A percentile compares a stretch with the other conserved stretches of the same genome.
These are phyloP conservation scores for Cydonia oblonga DNA, from an alignment of 331 rosid genomes.

Conservation along the genomic window DNA sequence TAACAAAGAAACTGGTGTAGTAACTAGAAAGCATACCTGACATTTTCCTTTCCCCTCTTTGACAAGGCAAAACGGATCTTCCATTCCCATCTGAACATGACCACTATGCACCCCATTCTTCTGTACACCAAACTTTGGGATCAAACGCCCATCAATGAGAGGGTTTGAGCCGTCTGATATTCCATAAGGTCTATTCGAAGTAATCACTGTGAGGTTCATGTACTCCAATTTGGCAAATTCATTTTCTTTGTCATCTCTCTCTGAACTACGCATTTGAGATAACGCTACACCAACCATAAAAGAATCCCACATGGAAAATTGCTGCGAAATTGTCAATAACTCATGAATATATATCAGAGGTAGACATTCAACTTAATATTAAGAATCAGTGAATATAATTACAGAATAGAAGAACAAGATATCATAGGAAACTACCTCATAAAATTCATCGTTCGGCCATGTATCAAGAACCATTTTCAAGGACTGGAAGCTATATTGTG, in stretches of 20 bases:
- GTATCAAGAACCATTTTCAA: conserved; percentile 7
- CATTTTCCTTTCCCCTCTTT: conserved; percentile 1
- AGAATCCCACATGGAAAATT: conserved; percentile 10
- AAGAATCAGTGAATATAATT: too few species aligned
- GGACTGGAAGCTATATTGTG: conserved; percentile 10
- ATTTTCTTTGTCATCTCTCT: neutral
- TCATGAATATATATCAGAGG: neutral
- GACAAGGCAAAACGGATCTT: conserved; percentile 7
- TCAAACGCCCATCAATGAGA: neutral
- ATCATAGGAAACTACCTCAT: neutral
- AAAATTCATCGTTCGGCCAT: neutral
- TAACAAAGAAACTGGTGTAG: neutral
- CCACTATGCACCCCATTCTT: conserved; percentile 7
- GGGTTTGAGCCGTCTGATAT: conserved; percentile 17
- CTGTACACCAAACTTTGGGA: neutral
- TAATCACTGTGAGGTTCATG: conserved; percentile 5
- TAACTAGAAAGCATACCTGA: neutral
- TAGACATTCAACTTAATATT: neutral
- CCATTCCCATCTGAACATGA: conserved; percentile 6
- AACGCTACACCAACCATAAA: conserved; percentile 3
- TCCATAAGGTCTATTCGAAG: conserved; percentile 8
- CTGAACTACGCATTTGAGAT: conserved; percentile 5
- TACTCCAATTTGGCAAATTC: conserved; percentile 11
- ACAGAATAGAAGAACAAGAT: neutral
- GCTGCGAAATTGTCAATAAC: neutral